phyloP scores from a whole-genome alignment of 352 stramenopile species.

The Elongisporangium undulatum region DNA sequence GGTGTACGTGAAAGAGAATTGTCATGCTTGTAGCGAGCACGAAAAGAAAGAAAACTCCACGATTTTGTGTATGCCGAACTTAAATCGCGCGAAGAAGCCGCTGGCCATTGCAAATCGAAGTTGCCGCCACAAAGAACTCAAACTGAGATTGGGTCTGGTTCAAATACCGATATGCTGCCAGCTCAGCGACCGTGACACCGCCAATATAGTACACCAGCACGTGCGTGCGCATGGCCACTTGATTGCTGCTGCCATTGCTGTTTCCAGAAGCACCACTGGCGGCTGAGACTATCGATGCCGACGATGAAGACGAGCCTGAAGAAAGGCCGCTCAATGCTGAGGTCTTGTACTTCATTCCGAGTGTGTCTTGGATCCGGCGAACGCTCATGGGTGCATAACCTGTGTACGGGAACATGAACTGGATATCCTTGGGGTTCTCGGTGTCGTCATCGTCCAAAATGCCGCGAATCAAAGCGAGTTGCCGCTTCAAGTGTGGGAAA shows the following conservation, averaged over 20 bases:
- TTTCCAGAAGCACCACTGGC: constrained; percentile 8
- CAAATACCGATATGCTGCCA: constrained; percentile 71
- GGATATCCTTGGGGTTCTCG: constrained; percentile 49
- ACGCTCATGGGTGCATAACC: constrained; percentile 84
- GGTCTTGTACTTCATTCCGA: constrained; percentile 66
- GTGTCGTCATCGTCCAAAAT: constrained; percentile 51
- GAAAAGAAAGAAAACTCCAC: no score
- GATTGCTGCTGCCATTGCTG: constrained; percentile 3
- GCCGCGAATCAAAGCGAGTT: constrained; percentile 31
- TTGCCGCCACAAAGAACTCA: constrained; percentile 65
- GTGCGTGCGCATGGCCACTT: constrained; percentile 1
- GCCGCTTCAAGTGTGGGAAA: constrained; percentile 45
- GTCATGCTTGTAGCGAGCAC: no score
- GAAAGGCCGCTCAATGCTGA: constrained; percentile 13
- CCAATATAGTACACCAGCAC: constrained; percentile 85
- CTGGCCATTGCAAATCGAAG: constrained; percentile 67
- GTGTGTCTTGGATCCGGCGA: constrained; percentile 65
- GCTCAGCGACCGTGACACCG: constrained; percentile 76
- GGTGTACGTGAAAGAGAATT: no score
- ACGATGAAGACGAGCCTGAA: constrained; percentile 25
- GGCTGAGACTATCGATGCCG: constrained; percentile 9
- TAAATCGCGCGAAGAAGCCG: constrained; percentile 60
- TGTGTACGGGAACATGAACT: constrained; percentile 86
- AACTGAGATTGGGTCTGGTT: constrained; percentile 63
- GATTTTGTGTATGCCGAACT: neutral